Evolutionary conservation across 2,329 filamentous ascomycete genomes (phyloP), one percentile per base, ranked within the genome.

Genomic region (Monosporascus sp.): DNA sequence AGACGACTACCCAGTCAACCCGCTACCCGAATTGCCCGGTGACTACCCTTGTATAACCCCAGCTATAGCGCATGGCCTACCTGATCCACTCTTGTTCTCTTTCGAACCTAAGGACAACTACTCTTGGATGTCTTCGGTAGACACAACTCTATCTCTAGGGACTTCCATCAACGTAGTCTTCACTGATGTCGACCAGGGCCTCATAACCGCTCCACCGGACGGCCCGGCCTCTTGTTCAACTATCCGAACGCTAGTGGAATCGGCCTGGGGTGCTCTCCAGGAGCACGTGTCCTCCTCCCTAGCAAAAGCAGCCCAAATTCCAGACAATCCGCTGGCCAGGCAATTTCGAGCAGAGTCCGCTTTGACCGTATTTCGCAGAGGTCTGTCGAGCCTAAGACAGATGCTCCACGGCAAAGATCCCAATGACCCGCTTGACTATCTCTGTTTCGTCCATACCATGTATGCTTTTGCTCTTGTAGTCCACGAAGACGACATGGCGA

Each of bases 361-460:
- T 3, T 63, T 63, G 41, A 61, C 66, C 0, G 68, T 82, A 38
- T 72, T 73, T 6, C 58, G 64, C 2, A 68, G 57, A 7, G 79
- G 78, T 8, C 66, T 82, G 3, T 59, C 69, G 18, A 66, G 70
- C 6, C 65, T 82, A 20, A 69, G 64, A 7, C 63, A 62, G 11
- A 65, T 78, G 5, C 57, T 80, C 0, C 64, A 70, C 22, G 75
- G 73, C 3, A 60, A 60, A n/a, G 63, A 66, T 7, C 64, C 69
- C 0, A 61, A 65, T 3, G 71, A 73, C 1, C 69, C 79, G 4
- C 59, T 77, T 28, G 70, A 78, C 28, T 70, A 74, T 2, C 60
- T 82, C 2, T 81, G 78, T 60, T 76, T 82, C 55, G 62, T 80
- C 35, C 79, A 82, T 52, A 57, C 82, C 20, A 68, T 77, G 24